Evolutionary conservation across 1,284 basidiomycete genomes (phyloP).

Genomic region (Cutaneotrichosporon daszewskae): DNA sequence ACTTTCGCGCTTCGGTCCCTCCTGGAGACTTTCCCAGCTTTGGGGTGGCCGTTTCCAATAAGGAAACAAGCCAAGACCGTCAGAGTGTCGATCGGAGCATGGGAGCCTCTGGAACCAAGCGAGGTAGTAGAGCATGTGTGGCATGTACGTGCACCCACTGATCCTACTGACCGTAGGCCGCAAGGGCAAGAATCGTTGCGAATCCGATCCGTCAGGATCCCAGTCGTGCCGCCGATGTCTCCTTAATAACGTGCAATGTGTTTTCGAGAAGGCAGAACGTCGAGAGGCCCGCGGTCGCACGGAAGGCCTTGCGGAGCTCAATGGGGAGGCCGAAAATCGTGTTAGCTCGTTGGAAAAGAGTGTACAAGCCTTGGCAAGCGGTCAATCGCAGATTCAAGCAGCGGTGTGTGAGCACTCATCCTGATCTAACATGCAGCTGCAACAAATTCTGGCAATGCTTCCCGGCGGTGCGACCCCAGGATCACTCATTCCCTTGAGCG

Average conservation of each 20-base stretch:
- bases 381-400: constrained; percentile 43
- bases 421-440: constrained; percentile 23
- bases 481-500: constrained; percentile 18
- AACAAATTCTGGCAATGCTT: constrained; percentile 38
- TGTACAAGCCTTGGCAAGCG: constrained; percentile 35
- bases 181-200: constrained; percentile 87
- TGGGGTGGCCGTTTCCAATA: too few relatives aligned
- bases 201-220: constrained; percentile 58
- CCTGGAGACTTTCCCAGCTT: too few relatives aligned
- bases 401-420: constrained; percentile 21
- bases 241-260: constrained; percentile 70
- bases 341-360: constrained; percentile 37
- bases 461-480: constrained; percentile 20
- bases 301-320: constrained; percentile 55
- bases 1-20: background rate
- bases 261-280: constrained; percentile 75
- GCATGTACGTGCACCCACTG: constrained; percentile 34
- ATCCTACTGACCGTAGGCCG: constrained; percentile 50
- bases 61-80: too few relatives aligned
- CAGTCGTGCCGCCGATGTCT: constrained; percentile 69
- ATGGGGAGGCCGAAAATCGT: constrained; percentile 53
- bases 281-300: constrained; percentile 18
- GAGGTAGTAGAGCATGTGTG: constrained; percentile 45
- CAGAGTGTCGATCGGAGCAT: too few relatives aligned
- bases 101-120: too few relatives aligned